These are phyloP conservation scores for Chloris gayana DNA, from an alignment of 176 grass and related monocot genomes.

Conservation along the genomic window DNA sequence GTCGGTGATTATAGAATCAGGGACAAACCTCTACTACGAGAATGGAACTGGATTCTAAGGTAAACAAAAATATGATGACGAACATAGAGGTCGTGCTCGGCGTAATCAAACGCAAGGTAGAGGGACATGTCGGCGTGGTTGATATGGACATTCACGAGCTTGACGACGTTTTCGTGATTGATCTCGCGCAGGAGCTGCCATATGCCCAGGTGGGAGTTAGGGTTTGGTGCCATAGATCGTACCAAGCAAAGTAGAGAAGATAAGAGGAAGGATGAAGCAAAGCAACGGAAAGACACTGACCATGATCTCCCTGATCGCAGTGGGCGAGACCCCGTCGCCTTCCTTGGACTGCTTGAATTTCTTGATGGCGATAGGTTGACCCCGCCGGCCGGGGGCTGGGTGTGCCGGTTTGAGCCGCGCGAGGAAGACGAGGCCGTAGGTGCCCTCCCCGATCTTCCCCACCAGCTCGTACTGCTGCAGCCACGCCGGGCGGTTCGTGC, in stretches of 20 bases:
- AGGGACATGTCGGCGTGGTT: slow-evolving; percentile 98
- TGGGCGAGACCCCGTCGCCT: slow-evolving; percentile 74
- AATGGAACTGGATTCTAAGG: neutral
- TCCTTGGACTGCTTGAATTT: slow-evolving; percentile 99
- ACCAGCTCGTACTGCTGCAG: slow-evolving; percentile 95
- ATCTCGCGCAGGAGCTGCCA: slow-evolving; percentile 86
- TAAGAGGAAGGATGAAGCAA: neutral
- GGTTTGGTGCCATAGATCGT: slow-evolving; percentile 18
- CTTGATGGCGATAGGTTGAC: slow-evolving; percentile 90
- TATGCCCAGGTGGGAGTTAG: neutral
- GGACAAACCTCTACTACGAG: neutral
- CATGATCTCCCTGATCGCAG: slow-evolving; percentile 98
- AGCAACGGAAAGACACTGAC: slow-evolving; percentile 25
- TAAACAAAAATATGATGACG: slow-evolving; percentile 15
- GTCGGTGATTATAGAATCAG: neutral
- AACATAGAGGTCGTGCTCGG: slow-evolving; percentile 97
- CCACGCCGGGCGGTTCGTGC: slow-evolving; percentile 76
- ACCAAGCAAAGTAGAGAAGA: neutral
- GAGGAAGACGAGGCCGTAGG: slow-evolving; percentile 96
- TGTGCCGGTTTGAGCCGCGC: slow-evolving; percentile 67
- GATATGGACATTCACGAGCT: slow-evolving; percentile 99
- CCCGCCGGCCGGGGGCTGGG: slow-evolving; percentile 46
- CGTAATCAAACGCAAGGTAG: slow-evolving; percentile 95
- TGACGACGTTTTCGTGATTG: slow-evolving; percentile 93
- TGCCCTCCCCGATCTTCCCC: slow-evolving; percentile 97